Conservation (phyloP, 805 yeast species). For the Zygosaccharomyces lentus region DNA sequence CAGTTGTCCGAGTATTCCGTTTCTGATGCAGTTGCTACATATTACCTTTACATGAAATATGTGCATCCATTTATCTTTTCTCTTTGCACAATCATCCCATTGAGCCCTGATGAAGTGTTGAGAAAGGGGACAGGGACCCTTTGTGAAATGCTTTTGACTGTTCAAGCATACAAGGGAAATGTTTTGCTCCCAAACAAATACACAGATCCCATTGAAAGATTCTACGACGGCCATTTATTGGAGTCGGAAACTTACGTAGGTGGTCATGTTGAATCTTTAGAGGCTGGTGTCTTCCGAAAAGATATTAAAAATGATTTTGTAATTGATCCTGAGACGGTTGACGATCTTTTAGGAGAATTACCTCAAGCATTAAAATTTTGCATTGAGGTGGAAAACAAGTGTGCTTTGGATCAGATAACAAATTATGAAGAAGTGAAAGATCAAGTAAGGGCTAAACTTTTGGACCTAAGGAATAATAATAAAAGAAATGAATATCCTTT, state of each 20-base stretch:
- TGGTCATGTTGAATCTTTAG: constrained; percentile 96
- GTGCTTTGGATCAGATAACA: constrained; percentile 67
- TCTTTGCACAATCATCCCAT: constrained; percentile 88
- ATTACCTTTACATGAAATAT: constrained; percentile 90
- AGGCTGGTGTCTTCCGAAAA: constrained; percentile 95
- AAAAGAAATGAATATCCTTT: constrained; percentile 72
- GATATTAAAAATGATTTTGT: constrained; percentile 74
- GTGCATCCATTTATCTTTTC: constrained; percentile 97
- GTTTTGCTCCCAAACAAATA: constrained; percentile 92
- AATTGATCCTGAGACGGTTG: constrained; percentile 77
- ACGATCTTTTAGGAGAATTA: constrained; percentile 68
- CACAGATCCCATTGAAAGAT: constrained; percentile 88
- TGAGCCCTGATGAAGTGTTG: constrained; percentile 93
- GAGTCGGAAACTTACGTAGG: constrained; percentile 98
- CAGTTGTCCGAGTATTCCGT: constrained; percentile 92
- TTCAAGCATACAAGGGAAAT: constrained; percentile 76
- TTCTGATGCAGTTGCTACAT: constrained; percentile 98
- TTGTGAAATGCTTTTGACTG: constrained; percentile 97
- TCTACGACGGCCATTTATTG: constrained; percentile 87
- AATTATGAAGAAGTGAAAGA: constrained; percentile 74
- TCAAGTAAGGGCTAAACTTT: constrained; percentile 49
- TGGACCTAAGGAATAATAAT: constrained; percentile 59
- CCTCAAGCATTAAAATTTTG: constrained; percentile 77
- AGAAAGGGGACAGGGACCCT: constrained; percentile 98
- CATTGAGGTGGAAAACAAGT: constrained; percentile 73